Percentiles rank a stretch among this genome's conserved stretches.
phyloP scores from a whole-genome alignment of 1,284 basidiomycete genomes.

The Ganoderma resinaceum region DNA sequence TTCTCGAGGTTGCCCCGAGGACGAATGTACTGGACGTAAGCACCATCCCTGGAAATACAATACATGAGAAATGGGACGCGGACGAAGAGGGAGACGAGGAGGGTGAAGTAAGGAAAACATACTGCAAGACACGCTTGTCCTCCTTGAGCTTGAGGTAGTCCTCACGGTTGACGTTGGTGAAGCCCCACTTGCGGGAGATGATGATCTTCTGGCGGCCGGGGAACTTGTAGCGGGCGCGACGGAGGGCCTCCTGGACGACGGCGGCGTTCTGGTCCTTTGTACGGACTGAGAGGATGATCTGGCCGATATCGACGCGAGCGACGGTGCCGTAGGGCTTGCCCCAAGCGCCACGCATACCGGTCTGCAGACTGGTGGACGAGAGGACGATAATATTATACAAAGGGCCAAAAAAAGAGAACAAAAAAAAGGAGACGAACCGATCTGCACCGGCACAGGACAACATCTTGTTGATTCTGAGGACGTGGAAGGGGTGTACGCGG shows the following conservation, averaged over 20 bases:
- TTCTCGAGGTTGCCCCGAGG: slow-evolving; percentile 85
- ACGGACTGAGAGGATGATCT: slow-evolving; percentile 96
- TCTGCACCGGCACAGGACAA: slow-evolving; percentile 99
- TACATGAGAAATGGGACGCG: slow-evolving; percentile 36
- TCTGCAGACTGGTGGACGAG: slow-evolving; percentile 76
- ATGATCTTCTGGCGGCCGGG: slow-evolving; percentile 99
- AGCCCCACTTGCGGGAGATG: slow-evolving; percentile 97
- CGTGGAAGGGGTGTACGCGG: slow-evolving; percentile 98
- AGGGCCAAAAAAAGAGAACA: not conserved
- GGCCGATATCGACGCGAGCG: slow-evolving; percentile 96
- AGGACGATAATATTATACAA: not conserved
- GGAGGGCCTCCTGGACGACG: slow-evolving; percentile 96
- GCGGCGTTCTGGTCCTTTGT: slow-evolving; percentile 89
- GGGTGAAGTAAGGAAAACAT: slow-evolving; percentile 54
- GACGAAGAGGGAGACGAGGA: slow-evolving; percentile 13
- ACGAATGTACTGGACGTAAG: slow-evolving; percentile 90
- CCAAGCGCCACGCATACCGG: slow-evolving; percentile 99
- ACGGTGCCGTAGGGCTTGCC: slow-evolving; percentile 98
- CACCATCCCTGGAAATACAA: slow-evolving; percentile 68
- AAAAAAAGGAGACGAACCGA: slow-evolving; percentile 60
- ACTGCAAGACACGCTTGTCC: slow-evolving; percentile 89
- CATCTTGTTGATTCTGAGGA: slow-evolving; percentile 99
- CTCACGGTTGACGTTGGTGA: slow-evolving; percentile 93
- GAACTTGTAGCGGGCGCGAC: slow-evolving; percentile 99
- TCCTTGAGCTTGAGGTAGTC: slow-evolving; percentile 91